Evolutionary conservation across 495 filamentous ascomycete species (phyloP), one percentile per base, ranked within the genome.

Genomic region (Neurospora sp.): DNA sequence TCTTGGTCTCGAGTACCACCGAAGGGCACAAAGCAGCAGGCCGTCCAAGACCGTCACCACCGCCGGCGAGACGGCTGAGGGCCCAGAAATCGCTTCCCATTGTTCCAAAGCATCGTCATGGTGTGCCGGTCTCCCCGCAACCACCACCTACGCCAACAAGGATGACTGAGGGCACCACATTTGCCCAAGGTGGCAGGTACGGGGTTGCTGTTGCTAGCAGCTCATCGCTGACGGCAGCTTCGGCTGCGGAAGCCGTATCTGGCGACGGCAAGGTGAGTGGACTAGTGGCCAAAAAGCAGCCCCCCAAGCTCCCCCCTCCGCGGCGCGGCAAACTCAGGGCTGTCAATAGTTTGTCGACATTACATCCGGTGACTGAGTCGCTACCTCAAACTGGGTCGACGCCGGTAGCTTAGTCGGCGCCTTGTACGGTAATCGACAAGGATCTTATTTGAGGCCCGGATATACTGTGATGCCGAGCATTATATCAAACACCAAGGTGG

Each of bases 281-380:
- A 16, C 73, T 53, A 27, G 77, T 72, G 69, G 75, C 69, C 35
- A 88, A 87, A 77, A 88, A 85, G 76, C 69, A 82, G n/a, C 87
- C 87, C 18, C 87, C 87, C 0, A 87, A 88, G 74, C 81, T 86
- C 5, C 87, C 87, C 9, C 85, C 85, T 1, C 87, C 87, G 31
- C 77, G 87, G 73, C 83, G 87, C 18, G 78, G 37, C 35, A 69
- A 69, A 69, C 68, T 69, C 14, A 65, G 53, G 53, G 53, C 53
- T 65, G 53, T 65, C 53, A 65, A 65, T 35, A 65, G 53, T 35
- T 16, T 65, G 53, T 65, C 53, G 27, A 65, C 53, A 65, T 65
- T 65, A 65, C 53, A 65, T 37, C 27, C 22, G 27, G 42, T 69
- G 37, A 40, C 38, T 8, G 75, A 77, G 20, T 22, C 59, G 18